Percentiles rank a stretch among this genome's conserved stretches.
Evolutionary conservation across 331 rosid species (phyloP).

Genomic region (Malus hybrid): DNA sequence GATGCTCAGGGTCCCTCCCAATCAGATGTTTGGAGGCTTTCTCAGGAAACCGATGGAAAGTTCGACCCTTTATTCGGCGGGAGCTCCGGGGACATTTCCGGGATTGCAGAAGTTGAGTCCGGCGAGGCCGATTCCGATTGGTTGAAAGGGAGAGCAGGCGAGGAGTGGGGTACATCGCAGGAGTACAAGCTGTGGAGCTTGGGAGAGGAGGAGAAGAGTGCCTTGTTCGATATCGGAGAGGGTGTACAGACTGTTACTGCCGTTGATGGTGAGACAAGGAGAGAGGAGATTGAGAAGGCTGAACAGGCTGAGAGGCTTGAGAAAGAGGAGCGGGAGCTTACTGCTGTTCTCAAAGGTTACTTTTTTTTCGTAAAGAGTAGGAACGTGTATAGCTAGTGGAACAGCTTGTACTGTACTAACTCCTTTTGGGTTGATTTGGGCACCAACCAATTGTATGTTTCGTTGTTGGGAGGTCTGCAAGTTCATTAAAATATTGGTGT

Average conservation of each 20-base stretch:
- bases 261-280: background rate
- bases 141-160: slow-evolving; percentile 33
- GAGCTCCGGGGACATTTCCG: slow-evolving; percentile 17
- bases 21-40: slow-evolving; percentile 33
- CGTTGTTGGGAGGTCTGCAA: background rate
- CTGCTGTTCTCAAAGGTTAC: slow-evolving; percentile 54
- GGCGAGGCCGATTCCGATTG: slow-evolving; percentile 25
- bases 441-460: background rate
- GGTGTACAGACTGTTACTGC: slow-evolving; percentile 9
- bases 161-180: slow-evolving; percentile 31
- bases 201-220: slow-evolving; percentile 33
- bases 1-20: slow-evolving; percentile 27
- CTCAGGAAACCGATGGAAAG: slow-evolving; percentile 34
- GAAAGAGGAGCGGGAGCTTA: slow-evolving; percentile 61
- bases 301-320: slow-evolving; percentile 40
- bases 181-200: slow-evolving; percentile 50
- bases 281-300: slow-evolving; percentile 27
- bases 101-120: background rate
- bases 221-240: slow-evolving; percentile 39
- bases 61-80: slow-evolving; percentile 38
- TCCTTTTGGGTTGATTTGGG: background rate
- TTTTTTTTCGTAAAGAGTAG: background rate
- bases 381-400: background rate
- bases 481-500: background rate
- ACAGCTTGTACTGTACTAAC: too few relatives aligned